A percentile compares a stretch with the other conserved stretches of the same genome.
Conservation (phyloP, 768 basidiomycete genomes). For the Leccinum longicurvipes region DNA sequence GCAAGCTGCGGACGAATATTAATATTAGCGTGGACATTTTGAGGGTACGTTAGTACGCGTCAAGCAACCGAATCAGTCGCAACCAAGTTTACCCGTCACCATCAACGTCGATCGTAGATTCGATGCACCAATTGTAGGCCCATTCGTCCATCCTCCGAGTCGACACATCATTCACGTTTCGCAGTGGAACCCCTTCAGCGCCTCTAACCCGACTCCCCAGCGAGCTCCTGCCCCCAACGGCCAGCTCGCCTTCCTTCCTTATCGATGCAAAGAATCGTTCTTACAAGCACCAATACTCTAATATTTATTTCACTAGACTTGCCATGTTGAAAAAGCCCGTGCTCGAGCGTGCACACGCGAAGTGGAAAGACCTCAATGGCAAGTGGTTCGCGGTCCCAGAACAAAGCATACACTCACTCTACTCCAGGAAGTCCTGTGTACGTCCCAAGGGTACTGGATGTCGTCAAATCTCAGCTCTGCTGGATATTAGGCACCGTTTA, state of each 20-base stretch:
- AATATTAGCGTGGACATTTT: too few relatives aligned
- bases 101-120: not conserved
- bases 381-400: conserved; percentile 6
- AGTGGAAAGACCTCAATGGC: conserved; percentile 51
- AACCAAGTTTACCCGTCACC: too few relatives aligned
- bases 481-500: conserved; percentile 95
- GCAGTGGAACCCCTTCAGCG: conserved; percentile 20
- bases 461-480: conserved; percentile 79
- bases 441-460: conserved; percentile 83
- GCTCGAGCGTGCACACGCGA: conserved; percentile 43
- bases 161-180: not conserved
- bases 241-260: conserved; percentile 38
- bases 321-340: conserved; percentile 47
- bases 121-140: not conserved
- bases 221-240: conserved; percentile 26
- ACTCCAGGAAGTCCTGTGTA: conserved; percentile 60
- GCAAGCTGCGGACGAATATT: too few relatives aligned
- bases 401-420: conserved; percentile 4
- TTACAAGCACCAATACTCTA: conserved; percentile 69
- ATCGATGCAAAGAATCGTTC: conserved; percentile 44
- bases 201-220: conserved; percentile 27
- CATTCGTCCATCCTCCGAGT: not conserved
- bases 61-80: not conserved
- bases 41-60: not conserved
- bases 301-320: conserved; percentile 66